phyloP scores from a whole-genome alignment of 2,329 filamentous ascomycete genomes.

The Neurospora sp. region DNA sequence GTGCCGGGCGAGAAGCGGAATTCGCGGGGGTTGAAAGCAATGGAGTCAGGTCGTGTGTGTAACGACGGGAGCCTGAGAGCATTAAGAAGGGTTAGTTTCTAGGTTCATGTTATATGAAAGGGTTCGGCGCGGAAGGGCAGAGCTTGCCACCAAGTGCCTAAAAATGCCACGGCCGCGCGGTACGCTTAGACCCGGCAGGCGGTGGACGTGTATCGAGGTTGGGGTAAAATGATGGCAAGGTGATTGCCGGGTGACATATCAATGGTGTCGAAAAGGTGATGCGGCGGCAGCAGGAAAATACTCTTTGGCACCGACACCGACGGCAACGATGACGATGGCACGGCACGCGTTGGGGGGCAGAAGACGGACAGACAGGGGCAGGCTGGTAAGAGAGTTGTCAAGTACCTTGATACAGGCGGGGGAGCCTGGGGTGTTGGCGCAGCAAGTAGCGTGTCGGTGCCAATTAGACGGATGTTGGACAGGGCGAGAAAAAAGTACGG shows the following conservation, averaged over 20 bases:
- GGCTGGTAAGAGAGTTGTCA: not conserved
- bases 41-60: not conserved
- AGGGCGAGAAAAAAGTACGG: not conserved
- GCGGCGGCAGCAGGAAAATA: not conserved
- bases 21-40: constrained; percentile 1
- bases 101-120: not conserved
- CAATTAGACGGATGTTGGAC: not conserved
- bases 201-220: constrained; percentile 1
- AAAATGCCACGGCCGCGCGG: constrained; percentile 12
- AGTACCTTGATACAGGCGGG: not conserved
- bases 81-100: not conserved
- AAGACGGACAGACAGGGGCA: not conserved
- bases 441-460: not conserved
- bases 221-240: constrained; percentile 4
- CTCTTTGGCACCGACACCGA: constrained; percentile 1
- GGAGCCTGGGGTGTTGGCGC: not conserved
- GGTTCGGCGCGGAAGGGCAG: not conserved
- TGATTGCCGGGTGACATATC: constrained; percentile 1
- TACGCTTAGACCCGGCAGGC: constrained; percentile 11
- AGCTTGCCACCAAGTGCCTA: constrained; percentile 7
- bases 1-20: constrained; percentile 16
- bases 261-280: not conserved
- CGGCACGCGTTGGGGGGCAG: not conserved
- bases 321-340: constrained; percentile 2
- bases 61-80: not conserved